Evolutionary conservation across 2,329 filamentous ascomycete genomes (phyloP).

Genomic region (Tolypocladium inflatum): DNA sequence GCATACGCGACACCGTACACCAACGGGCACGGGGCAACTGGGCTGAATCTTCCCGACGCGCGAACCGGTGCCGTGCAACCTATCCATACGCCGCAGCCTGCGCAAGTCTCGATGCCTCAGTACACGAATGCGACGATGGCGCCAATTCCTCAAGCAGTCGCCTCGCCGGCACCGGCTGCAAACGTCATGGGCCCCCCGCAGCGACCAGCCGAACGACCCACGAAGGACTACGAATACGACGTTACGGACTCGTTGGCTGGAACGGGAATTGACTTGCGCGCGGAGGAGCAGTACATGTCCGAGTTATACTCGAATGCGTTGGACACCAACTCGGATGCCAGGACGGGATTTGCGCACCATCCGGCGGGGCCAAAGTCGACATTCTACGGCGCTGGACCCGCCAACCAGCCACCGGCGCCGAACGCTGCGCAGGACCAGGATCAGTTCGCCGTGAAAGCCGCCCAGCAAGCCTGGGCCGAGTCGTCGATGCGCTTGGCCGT

Average conservation of each 20-base stretch:
- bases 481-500: constrained; percentile 53
- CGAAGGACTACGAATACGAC: constrained; percentile 59
- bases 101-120: constrained; percentile 11
- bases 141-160: constrained; percentile 13
- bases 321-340: constrained; percentile 33
- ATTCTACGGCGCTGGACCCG: constrained; percentile 56
- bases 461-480: constrained; percentile 55
- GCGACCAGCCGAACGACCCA: constrained; percentile 51
- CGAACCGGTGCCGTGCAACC: constrained; percentile 22
- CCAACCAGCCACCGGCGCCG: constrained; percentile 50
- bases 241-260: constrained; percentile 75
- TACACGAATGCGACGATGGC: constrained; percentile 20
- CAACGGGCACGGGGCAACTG: constrained; percentile 26
- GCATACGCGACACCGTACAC: constrained; percentile 27
- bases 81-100: constrained; percentile 19
- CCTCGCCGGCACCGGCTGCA: constrained; percentile 15
- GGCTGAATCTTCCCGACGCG: constrained; percentile 23
- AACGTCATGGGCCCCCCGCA: constrained; percentile 48
- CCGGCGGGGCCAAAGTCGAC: constrained; percentile 43
- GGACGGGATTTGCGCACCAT: constrained; percentile 42
- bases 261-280: constrained; percentile 77
- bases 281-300: constrained; percentile 76
- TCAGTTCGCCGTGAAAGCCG: constrained; percentile 55
- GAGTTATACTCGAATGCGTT: constrained; percentile 49
- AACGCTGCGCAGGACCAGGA: constrained; percentile 43